Base-by-base conservation (phyloP, 2,329 filamentous ascomycete species). In the Curvularia sp. region DNA sequence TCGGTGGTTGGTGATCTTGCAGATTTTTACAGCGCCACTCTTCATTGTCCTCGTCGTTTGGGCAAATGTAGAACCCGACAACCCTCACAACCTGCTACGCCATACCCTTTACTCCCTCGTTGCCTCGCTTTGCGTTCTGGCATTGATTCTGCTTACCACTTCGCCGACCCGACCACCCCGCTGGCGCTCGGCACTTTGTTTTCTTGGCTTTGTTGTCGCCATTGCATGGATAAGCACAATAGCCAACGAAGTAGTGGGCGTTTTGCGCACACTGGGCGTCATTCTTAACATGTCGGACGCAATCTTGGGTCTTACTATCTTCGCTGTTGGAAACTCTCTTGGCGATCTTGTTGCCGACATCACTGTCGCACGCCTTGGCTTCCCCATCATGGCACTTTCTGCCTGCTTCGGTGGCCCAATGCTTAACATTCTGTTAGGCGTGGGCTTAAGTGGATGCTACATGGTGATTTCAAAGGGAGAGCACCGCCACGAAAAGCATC, bases 351-450 rank as follows among this genome's bases (percentile, higher is more conserved):
- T 99, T 9, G 94, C 95, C 15, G 91, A 99, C 74, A 91, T 98
- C 53, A 99, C 95, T 0, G 91, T 99, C 36, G 95, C 95, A 3
- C 87, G 92, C 32, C 86, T 99, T 2, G 95, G 95, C 2, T 97
- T 93, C 77, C 95, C 95, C 0, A 93, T 99, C 62, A 99, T 99
- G 95, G 95, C 95, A 0, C 80, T 90, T 39, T 93, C 91, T 32
- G 95, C 95, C 4, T 99, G 95, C 74, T 97, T 99, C 74, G 95
- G 95, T n/a, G 96, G 95, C 0, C 95, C 95, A 0, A 94, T 99
- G 92, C 85, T 99, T 39, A 99, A 99, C 70, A 99, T 99, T 62
- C 81, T 99, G 0, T 85, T 99, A 3, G 95, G 95, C 0, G 93
- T 99, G 51, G 95, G 95, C n/a, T 82, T 98, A 3, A 91, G 90